Evolutionary conservation across 2,329 filamentous ascomycete genomes (phyloP), one percentile per base, ranked within the genome.

Genomic region (Mollisia scopiformis): DNA sequence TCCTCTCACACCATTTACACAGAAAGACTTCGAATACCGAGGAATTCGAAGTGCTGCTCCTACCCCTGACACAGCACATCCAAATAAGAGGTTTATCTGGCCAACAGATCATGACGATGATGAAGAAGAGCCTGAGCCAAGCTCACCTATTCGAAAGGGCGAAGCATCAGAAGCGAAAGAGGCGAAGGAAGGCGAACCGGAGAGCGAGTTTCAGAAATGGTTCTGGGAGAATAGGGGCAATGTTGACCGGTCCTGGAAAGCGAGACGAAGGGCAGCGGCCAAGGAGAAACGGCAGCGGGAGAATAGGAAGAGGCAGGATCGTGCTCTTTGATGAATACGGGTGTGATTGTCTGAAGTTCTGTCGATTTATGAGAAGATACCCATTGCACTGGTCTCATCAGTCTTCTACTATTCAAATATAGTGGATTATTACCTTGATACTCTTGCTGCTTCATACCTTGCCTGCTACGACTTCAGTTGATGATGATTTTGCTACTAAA

Each of bases 1-100:
- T 4, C 93, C 93, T 13, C 86, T 92, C 75, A 97, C 94, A 0
- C 94, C 94, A 0, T 96, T 88, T 73, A 92, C 91, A 0, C 87
- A 88, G 64, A 85, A 88, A 67, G 94, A 98, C 67, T 80, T 94
- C 30, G 88, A 92, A 68, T 86, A 81, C 77, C 85, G 93, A 63
- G 85, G 84, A 54, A 73, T 91, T n/a, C 85, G 95, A 58, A 97
- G 93, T 73, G 93, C 93, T 6, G 95, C 95, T 2, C 95, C 95
- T 0, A 99, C 95, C 0, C 95, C 95, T 0, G 95, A 99, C 72
- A 98, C 95, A 0, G 92, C 92, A 1, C 87, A 93, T 62, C 87
- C 91, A 1, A 87, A 81, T 41, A 85, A 86, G 28, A 82, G 80
- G 59, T 88, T 89, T 71, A 79, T 81, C 27, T 87, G 84, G 81